Conservation (phyloP, 371 early-diverging fungal genomes). For the Mortierella sp. region DNA sequence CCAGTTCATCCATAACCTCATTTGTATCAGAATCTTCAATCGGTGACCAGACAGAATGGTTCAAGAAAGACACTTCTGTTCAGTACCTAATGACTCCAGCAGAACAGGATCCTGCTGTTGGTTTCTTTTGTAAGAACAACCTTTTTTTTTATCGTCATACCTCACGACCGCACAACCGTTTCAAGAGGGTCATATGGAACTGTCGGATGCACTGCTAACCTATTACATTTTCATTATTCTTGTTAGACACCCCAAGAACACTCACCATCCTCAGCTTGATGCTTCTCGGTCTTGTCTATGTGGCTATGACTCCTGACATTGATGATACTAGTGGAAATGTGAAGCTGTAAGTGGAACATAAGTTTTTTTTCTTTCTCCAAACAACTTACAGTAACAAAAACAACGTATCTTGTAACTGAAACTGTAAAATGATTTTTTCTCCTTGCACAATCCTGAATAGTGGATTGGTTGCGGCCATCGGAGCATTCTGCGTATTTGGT, state of each 20-base stretch:
- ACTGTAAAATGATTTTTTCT: background rate
- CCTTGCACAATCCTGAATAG: slow-evolving; percentile 13
- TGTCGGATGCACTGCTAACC: background rate
- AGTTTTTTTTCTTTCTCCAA: background rate
- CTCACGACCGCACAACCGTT: background rate
- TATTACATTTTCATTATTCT: background rate
- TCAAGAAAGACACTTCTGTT: slow-evolving; percentile 35
- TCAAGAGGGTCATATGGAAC: background rate
- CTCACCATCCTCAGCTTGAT: slow-evolving; percentile 54
- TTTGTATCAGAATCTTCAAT: slow-evolving; percentile 33
- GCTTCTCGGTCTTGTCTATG: slow-evolving; percentile 55
- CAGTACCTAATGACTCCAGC: slow-evolving; percentile 41
- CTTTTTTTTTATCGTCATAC: background rate
- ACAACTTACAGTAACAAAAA: background rate
- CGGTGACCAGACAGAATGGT: slow-evolving; percentile 36
- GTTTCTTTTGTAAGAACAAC: slow-evolving; percentile 45
- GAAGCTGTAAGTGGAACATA: slow-evolving; percentile 44
- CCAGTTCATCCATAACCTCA: slow-evolving; percentile 35
- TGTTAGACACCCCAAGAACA: slow-evolving; percentile 53
- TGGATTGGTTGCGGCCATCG: slow-evolving; percentile 78
- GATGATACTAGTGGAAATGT: slow-evolving; percentile 57
- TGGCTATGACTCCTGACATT: slow-evolving; percentile 57
- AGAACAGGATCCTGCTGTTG: slow-evolving; percentile 45
- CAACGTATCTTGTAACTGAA: background rate
- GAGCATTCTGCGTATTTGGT: slow-evolving; percentile 85